Evolutionary conservation across 257 asterid species (phyloP).

Genomic region (Gentiana macrophylla): DNA sequence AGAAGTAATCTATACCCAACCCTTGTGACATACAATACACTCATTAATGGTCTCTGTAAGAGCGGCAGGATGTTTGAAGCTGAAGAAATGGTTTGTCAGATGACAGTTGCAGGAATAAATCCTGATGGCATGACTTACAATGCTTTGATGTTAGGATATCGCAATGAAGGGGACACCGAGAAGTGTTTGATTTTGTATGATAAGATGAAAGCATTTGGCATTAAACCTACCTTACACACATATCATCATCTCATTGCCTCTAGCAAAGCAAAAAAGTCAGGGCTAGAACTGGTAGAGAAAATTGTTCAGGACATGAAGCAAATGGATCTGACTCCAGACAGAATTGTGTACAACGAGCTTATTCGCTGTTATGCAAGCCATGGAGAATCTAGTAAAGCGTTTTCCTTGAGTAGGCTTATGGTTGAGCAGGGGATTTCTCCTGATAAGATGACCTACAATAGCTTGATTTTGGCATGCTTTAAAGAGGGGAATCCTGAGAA

Average conservation of each 20-base stretch:
- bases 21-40: constrained; percentile 2
- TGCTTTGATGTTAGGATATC: constrained; percentile 52
- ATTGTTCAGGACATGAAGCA: constrained; percentile 44
- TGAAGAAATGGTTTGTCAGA: constrained; percentile 34
- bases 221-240: constrained; percentile 55
- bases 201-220: constrained; percentile 47
- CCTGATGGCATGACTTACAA: constrained; percentile 70
- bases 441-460: constrained; percentile 54
- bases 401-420: constrained; percentile 37
- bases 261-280: constrained; percentile 28
- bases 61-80: constrained; percentile 46
- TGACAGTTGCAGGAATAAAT: constrained; percentile 31
- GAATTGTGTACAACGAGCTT: constrained; percentile 51
- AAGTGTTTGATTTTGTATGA: constrained; percentile 49
- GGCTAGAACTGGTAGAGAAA: constrained; percentile 37
- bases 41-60: constrained; percentile 42
- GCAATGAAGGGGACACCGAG: constrained; percentile 32
- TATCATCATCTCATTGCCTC: constrained; percentile 51
- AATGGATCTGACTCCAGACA: constrained; percentile 42
- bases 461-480: constrained; percentile 50
- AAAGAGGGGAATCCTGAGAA: constrained; percentile 35
- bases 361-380: constrained; percentile 39
- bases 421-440: constrained; percentile 31
- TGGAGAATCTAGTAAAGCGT: constrained; percentile 37
- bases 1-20: neutral